Percentiles rank a stretch among this genome's conserved stretches.
Conservation (phyloP, 176 grass and related monocot species). For the Carex scoparia region DNA sequence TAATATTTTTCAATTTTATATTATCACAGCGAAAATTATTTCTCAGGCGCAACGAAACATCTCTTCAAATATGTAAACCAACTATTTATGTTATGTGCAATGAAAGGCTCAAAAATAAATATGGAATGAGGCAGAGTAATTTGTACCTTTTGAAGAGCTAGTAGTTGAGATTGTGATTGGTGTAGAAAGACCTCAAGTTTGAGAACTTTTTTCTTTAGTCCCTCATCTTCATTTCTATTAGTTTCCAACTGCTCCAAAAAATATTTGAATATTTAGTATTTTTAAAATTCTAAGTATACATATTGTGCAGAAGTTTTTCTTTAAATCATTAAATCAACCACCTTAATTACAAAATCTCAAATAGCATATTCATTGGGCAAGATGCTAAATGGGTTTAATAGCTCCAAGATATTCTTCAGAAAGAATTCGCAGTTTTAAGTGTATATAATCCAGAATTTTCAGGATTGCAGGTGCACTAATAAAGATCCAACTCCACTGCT, state of each 20-base stretch:
- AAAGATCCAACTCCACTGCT: not conserved
- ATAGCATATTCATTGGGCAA: not conserved
- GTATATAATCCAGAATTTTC: not conserved
- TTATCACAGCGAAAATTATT: not conserved
- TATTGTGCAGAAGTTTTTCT: not conserved
- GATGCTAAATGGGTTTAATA: not conserved
- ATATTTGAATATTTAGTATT: not conserved
- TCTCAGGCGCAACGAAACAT: not conserved
- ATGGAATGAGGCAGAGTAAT: not conserved
- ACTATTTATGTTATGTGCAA: not conserved
- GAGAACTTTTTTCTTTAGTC: not conserved
- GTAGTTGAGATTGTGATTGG: not conserved
- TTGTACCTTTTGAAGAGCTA: not conserved
- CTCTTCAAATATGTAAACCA: not conserved
- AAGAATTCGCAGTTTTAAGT: not conserved
- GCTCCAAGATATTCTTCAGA: not conserved
- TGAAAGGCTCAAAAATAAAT: not conserved
- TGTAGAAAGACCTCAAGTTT: not conserved
- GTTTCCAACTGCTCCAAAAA: conserved; percentile 13
- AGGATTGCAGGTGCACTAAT: not conserved
- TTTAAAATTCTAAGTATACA: not conserved
- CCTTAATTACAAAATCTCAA: not conserved
- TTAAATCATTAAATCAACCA: not conserved
- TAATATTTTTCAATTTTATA: not conserved
- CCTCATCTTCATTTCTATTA: not conserved